phyloP scores from a whole-genome alignment of 106 monocot species.

The Phalaenopsis equestris region DNA sequence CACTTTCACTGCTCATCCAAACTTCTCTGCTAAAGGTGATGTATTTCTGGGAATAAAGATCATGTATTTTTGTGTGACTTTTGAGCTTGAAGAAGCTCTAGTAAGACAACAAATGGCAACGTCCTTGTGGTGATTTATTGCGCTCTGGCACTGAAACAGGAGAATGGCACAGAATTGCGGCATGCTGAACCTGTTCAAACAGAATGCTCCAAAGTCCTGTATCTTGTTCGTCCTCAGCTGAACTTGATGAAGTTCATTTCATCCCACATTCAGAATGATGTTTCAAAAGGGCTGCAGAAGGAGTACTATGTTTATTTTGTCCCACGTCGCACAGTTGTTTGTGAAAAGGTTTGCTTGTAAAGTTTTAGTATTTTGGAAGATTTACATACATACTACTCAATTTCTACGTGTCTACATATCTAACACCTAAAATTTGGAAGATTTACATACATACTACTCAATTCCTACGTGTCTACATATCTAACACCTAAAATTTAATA shows the following conservation, averaged over 20 bases:
- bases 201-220: constrained; percentile 76
- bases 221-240: constrained; percentile 64
- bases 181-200: constrained; percentile 72
- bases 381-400: too few species aligned
- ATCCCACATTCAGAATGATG: constrained; percentile 63
- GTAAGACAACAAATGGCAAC: background rate
- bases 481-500: too few species aligned
- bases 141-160: constrained; percentile 29
- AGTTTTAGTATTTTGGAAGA: background rate
- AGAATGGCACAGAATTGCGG: constrained; percentile 72
- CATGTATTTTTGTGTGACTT: too few species aligned
- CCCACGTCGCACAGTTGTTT: constrained; percentile 83
- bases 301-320: constrained; percentile 96
- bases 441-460: too few species aligned
- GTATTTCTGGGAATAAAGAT: background rate
- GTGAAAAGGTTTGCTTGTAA: constrained; percentile 70
- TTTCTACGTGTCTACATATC: too few species aligned
- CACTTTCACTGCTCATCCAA: constrained; percentile 82
- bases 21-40: constrained; percentile 77
- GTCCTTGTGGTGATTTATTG: background rate
- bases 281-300: constrained; percentile 75
- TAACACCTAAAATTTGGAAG: too few species aligned
- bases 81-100: background rate
- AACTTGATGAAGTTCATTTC: constrained; percentile 76
- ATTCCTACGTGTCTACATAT: too few species aligned